Evolutionary conservation across 176 grass and related monocot genomes (phyloP).

Genomic region (Pontederia crassipes): DNA sequence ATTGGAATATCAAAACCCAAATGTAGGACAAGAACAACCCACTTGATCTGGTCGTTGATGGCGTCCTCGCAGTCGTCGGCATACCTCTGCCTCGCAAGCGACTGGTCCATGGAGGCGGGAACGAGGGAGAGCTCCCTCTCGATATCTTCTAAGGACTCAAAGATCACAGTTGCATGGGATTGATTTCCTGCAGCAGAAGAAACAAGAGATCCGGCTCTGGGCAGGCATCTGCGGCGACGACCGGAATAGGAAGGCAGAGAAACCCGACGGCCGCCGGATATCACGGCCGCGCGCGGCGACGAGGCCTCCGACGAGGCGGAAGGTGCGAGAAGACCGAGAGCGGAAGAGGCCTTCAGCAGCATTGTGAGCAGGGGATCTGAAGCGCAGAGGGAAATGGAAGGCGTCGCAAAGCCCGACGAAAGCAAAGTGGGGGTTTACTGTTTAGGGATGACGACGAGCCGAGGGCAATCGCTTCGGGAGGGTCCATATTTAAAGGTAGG

Average conservation of each 20-base stretch:
- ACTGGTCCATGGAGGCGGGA: slow-evolving; percentile 1
- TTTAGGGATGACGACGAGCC: not conserved
- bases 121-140: slow-evolving; percentile 11
- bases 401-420: no score
- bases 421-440: no score
- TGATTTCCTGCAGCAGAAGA: not conserved
- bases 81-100: slow-evolving; percentile 19
- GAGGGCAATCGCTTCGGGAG: not conserved
- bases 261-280: not conserved
- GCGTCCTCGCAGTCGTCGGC: slow-evolving; percentile 9
- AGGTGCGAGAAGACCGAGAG: not conserved
- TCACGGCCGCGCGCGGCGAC: no score
- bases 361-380: not conserved
- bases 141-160: slow-evolving; percentile 17
- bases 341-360: not conserved
- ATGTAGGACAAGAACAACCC: not conserved
- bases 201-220: not conserved
- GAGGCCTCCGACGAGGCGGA: not conserved
- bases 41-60: slow-evolving; percentile 27
- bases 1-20: not conserved
- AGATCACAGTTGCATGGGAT: slow-evolving; percentile 10
- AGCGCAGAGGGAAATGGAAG: not conserved
- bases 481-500: not conserved
- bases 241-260: not conserved
- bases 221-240: not conserved